These are phyloP conservation scores for Xylaria sp. DNA, from an alignment of 2,329 filamentous ascomycete genomes.

Conservation along the genomic window DNA sequence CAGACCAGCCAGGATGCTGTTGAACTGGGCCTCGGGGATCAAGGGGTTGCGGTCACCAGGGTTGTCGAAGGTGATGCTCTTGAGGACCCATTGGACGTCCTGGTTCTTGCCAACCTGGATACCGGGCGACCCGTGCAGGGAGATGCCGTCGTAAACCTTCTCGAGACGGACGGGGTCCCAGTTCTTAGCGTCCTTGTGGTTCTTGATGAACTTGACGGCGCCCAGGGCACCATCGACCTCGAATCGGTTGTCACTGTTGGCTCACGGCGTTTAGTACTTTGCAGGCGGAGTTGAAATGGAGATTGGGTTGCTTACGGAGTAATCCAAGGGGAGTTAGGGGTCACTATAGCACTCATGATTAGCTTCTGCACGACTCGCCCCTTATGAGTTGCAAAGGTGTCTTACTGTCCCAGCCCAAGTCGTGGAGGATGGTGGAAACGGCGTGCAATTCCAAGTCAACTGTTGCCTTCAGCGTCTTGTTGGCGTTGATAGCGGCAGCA, in stretches of 20 bases:
- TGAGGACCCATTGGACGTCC: constrained; percentile 23
- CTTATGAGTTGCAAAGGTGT: background rate
- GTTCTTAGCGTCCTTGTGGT: constrained; percentile 22
- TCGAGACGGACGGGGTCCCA: constrained; percentile 32
- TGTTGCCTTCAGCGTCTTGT: constrained; percentile 27
- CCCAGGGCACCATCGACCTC: constrained; percentile 34
- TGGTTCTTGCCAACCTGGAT: constrained; percentile 29
- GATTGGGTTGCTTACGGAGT: constrained; percentile 24
- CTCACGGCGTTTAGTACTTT: background rate
- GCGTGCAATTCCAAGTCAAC: constrained; percentile 35
- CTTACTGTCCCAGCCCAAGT: constrained; percentile 39
- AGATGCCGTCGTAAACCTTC: constrained; percentile 36
- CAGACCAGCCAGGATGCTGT: constrained; percentile 23
- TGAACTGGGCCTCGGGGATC: constrained; percentile 30
- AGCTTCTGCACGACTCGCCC: constrained; percentile 5
- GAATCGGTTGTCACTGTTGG: constrained; percentile 32
- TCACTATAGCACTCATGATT: constrained; percentile 27
- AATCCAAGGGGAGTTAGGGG: constrained; percentile 32
- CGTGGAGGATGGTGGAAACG: constrained; percentile 34
- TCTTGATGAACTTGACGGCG: constrained; percentile 34
- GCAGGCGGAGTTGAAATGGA: too few relatives aligned
- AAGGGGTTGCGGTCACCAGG: constrained; percentile 18
- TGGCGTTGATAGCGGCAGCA: constrained; percentile 35
- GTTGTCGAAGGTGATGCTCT: constrained; percentile 36
- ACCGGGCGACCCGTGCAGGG: constrained; percentile 32